Conservation (phyloP, 176 grass and related monocot genomes). For the Triticum monococcum region DNA sequence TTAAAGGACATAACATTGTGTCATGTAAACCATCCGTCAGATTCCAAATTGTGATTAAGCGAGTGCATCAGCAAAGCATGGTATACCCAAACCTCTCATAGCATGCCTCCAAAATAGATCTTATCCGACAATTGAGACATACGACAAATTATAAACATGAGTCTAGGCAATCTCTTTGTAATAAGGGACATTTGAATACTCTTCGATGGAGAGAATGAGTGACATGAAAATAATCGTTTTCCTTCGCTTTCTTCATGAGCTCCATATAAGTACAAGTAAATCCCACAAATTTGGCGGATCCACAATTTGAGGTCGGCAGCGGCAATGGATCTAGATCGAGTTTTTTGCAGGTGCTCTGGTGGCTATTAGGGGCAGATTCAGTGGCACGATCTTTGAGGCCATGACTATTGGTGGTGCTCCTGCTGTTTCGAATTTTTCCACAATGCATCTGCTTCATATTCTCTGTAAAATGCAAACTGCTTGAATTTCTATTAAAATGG, state of each 20-base stretch:
- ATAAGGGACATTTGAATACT: neutral
- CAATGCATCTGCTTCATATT: too few species aligned
- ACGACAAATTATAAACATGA: neutral
- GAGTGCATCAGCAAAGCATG: too few species aligned
- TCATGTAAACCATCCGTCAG: neutral
- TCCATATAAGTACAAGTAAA: neutral
- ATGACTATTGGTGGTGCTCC: too few species aligned
- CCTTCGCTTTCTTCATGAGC: neutral
- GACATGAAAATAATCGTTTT: neutral
- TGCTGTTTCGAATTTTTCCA: too few species aligned
- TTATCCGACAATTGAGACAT: neutral
- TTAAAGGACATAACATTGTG: neutral
- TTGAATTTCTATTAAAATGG: too few species aligned
- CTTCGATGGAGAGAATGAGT: neutral
- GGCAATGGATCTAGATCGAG: too few species aligned
- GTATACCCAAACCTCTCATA: neutral
- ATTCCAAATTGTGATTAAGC: neutral
- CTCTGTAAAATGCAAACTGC: too few species aligned
- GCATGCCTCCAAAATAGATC: neutral
- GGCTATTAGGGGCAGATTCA: too few species aligned
- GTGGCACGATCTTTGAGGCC: too few species aligned
- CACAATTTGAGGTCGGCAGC: too few species aligned
- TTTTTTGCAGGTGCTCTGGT: too few species aligned
- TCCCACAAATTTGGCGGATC: too few species aligned
- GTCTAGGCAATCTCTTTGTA: neutral